Evolutionary conservation across 176 grass and related monocot genomes (phyloP).

Genomic region (Oropetium thomaeum): DNA sequence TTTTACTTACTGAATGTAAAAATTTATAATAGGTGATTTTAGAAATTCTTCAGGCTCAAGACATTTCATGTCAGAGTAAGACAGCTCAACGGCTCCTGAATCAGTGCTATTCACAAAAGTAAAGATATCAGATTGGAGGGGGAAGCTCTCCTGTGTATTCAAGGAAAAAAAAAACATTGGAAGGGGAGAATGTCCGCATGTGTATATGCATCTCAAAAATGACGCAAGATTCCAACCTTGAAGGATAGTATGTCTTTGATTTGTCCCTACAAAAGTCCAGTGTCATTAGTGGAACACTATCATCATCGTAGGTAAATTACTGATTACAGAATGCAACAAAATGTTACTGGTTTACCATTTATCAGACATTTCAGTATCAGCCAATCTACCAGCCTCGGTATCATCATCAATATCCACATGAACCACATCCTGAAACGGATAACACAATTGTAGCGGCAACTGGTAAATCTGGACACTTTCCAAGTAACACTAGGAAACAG

Average conservation of each 20-base stretch:
- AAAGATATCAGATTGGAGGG: conserved; percentile 26
- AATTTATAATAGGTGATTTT: conserved; percentile 59
- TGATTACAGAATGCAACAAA: neutral
- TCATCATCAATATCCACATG: conserved; percentile 55
- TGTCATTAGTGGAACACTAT: conserved; percentile 27
- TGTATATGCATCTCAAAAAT: conserved; percentile 10
- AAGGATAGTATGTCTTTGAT: conserved; percentile 49
- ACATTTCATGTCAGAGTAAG: conserved; percentile 45
- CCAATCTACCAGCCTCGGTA: conserved; percentile 22
- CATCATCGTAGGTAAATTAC: conserved; percentile 16
- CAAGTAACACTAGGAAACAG: neutral
- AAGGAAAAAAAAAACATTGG: too few relatives aligned
- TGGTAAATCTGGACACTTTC: neutral
- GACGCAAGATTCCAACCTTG: conserved; percentile 31
- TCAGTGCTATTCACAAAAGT: conserved; percentile 40
- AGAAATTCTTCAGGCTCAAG: conserved; percentile 49
- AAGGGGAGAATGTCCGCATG: neutral
- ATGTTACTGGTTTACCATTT: conserved; percentile 35
- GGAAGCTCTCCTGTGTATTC: conserved; percentile 1
- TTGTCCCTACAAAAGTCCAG: conserved; percentile 34
- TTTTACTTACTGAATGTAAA: conserved; percentile 51
- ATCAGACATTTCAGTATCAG: conserved; percentile 27
- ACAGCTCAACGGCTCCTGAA: conserved; percentile 32
- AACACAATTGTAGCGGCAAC: neutral
- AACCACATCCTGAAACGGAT: conserved; percentile 45